These are phyloP conservation scores for Gastrodia elata DNA, from an alignment of 106 monocot genomes.

Conservation along the genomic window DNA sequence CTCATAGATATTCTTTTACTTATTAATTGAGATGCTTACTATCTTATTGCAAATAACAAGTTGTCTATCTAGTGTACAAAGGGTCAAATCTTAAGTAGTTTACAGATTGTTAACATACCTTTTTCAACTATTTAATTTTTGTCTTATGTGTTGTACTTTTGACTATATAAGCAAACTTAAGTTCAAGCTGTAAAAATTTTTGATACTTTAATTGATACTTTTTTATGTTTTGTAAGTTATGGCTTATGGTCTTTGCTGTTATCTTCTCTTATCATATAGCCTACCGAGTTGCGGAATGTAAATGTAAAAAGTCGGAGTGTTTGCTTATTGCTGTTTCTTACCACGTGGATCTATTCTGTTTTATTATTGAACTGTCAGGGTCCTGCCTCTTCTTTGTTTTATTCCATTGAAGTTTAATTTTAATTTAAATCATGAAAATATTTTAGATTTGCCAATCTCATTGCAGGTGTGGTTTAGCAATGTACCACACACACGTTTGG, in stretches of 20 bases:
- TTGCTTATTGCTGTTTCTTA: not conserved
- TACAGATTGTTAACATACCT: not conserved
- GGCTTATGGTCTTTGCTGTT: not conserved
- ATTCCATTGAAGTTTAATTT: not conserved
- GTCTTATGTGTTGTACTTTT: not conserved
- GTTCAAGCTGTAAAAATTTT: not conserved
- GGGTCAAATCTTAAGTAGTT: not conserved
- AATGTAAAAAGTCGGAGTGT: not conserved
- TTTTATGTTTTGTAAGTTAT: not conserved
- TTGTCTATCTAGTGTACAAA: not conserved
- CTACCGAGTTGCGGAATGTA: not conserved
- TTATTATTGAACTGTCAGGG: not conserved
- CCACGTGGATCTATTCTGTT: not conserved
- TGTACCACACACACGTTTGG: constrained; percentile 74
- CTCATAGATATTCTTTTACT: too few relatives aligned
- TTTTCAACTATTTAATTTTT: not conserved
- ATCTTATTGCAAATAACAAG: not conserved
- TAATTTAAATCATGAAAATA: not conserved
- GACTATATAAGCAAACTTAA: not conserved
- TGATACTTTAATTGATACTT: not conserved
- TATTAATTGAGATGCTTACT: not conserved
- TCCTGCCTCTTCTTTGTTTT: not conserved
- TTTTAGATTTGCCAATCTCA: not conserved
- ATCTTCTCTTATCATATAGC: not conserved
- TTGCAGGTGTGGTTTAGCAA: constrained; percentile 84